Percentiles rank a stretch among this genome's conserved stretches.
phyloP scores from a whole-genome alignment of 2,329 filamentous ascomycete genomes.

The Neofusicoccum laricinum region DNA sequence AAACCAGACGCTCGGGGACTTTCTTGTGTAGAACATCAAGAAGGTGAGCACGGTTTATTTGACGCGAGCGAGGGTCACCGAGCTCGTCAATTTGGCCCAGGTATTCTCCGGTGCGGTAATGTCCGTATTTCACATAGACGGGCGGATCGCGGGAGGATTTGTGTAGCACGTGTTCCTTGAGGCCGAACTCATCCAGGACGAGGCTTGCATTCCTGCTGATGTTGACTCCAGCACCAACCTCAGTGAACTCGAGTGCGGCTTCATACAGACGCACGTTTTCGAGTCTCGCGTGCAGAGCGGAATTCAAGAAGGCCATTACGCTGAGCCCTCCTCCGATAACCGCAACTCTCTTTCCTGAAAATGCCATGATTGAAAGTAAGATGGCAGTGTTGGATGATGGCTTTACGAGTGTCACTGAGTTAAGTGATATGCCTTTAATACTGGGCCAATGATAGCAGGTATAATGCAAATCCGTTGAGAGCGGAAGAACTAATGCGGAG shows the following conservation, averaged over 20 bases:
- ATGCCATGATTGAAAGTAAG: not conserved
- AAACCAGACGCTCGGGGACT: not conserved
- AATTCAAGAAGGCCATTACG: conserved; percentile 37
- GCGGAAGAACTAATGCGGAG: no score
- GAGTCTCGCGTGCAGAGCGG: conserved; percentile 32
- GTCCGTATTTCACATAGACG: conserved; percentile 21
- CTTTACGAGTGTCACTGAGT: no score
- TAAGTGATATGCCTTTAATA: no score
- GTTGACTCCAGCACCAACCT: conserved; percentile 39
- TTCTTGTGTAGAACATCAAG: not conserved
- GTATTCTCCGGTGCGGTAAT: conserved; percentile 6
- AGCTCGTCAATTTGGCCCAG: conserved; percentile 9
- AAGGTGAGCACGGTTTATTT: conserved; percentile 5
- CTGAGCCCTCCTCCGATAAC: conserved; percentile 15
- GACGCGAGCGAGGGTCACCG: conserved; percentile 5
- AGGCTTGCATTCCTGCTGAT: conserved; percentile 37
- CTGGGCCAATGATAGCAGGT: not conserved
- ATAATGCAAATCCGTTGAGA: no score
- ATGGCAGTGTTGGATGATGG: no score
- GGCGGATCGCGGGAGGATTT: conserved; percentile 34
- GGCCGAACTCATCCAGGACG: conserved; percentile 32
- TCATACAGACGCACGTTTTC: conserved; percentile 36
- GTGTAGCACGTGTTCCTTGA: conserved; percentile 30
- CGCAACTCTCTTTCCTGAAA: not conserved
- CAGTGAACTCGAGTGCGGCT: conserved; percentile 35